These are phyloP conservation scores for Penicillium longicatenatum DNA, from an alignment of 495 filamentous ascomycete genomes.

Conservation along the genomic window DNA sequence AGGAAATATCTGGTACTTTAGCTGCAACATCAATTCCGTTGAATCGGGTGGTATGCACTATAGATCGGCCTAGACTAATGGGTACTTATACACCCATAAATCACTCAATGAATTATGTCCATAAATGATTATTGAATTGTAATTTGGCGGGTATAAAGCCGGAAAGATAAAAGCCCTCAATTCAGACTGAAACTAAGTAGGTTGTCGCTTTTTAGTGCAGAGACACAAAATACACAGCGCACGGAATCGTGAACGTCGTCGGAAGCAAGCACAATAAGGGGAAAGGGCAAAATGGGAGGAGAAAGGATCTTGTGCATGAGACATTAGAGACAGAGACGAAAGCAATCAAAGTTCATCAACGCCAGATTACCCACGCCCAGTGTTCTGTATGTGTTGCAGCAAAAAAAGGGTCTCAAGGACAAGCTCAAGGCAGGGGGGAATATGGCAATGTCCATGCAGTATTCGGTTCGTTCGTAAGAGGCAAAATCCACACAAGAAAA, in stretches of 20 bases:
- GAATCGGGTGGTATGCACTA: too few relatives aligned
- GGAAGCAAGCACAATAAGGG: neutral
- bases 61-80: too few relatives aligned
- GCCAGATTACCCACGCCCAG: constrained; percentile 38
- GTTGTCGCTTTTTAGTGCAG: constrained; percentile 6
- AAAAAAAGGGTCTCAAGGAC: constrained; percentile 14
- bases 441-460: constrained; percentile 16
- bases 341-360: constrained; percentile 26
- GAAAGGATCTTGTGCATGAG: constrained; percentile 2
- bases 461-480: constrained; percentile 16
- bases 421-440: constrained; percentile 1
- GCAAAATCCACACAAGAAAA: constrained; percentile 1
- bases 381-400: constrained; percentile 25
- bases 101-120: neutral
- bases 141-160: neutral
- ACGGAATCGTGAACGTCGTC: constrained; percentile 8
- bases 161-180: constrained; percentile 1
- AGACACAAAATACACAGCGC: constrained; percentile 1
- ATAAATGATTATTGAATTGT: neutral
- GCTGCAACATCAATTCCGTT: too few relatives aligned
- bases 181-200: constrained; percentile 6
- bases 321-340: neutral
- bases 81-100: too few relatives aligned
- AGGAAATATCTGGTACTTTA: too few relatives aligned
- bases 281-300: constrained; percentile 2